Evolutionary conservation across 176 grass and related monocot species (phyloP).

Genomic region (Ampelocalamus luodianensis): DNA sequence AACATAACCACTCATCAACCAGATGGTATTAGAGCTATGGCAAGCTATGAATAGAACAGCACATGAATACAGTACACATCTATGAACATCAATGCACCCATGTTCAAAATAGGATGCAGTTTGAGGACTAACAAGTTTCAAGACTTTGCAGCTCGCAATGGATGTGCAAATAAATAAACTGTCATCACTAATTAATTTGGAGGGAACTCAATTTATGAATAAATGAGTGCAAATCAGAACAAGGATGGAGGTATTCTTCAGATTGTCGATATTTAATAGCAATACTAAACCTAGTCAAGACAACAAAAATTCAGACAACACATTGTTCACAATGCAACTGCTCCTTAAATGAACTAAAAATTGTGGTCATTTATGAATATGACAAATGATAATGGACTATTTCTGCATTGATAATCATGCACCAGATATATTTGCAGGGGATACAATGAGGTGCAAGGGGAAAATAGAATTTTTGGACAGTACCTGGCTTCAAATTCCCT

Average conservation of each 20-base stretch:
- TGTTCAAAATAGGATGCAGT: neutral
- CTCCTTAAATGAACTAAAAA: slow-evolving; percentile 30
- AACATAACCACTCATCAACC: slow-evolving; percentile 34
- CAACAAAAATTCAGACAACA: neutral
- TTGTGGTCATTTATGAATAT: neutral
- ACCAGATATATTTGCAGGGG: neutral
- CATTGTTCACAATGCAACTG: neutral
- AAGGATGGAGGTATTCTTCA: neutral
- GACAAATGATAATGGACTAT: neutral
- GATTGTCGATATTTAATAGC: neutral
- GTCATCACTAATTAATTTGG: slow-evolving; percentile 16
- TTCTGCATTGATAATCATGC: neutral
- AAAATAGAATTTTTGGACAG: slow-evolving; percentile 1
- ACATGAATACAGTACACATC: slow-evolving; percentile 21
- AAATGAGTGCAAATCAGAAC: slow-evolving; percentile 26
- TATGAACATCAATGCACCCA: neutral
- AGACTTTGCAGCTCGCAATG: neutral
- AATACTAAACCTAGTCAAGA: neutral
- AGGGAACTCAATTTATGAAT: neutral
- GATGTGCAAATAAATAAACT: neutral
- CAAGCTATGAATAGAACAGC: slow-evolving; percentile 21
- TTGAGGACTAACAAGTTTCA: neutral
- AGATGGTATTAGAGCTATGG: slow-evolving; percentile 36
- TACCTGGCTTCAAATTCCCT: slow-evolving; percentile 97
- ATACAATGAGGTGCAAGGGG: neutral